Evolutionary conservation across 176 grass and related monocot species (phyloP).

Genomic region (Musa acuminata): DNA sequence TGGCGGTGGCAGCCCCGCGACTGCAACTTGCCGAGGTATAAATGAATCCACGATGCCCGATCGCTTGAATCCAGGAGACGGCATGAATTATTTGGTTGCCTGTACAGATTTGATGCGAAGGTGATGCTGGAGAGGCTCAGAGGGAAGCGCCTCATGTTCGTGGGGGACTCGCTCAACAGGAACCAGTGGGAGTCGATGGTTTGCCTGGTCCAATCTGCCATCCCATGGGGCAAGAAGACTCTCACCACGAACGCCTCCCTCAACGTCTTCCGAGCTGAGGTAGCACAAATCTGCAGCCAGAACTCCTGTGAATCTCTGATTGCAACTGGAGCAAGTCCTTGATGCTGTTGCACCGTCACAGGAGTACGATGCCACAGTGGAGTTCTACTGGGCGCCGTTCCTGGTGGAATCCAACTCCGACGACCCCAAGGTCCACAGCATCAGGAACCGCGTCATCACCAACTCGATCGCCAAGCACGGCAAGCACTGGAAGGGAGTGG

Average conservation of each 20-base stretch:
- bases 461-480: constrained; percentile 48
- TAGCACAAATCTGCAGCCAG: constrained; percentile 13
- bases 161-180: constrained; percentile 62
- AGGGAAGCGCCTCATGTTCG: constrained; percentile 68
- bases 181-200: constrained; percentile 88
- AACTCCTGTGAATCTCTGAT: background rate
- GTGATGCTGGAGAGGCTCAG: constrained; percentile 46
- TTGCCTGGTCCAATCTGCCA: constrained; percentile 53
- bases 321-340: background rate
- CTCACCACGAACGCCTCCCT: constrained; percentile 64
- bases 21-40: constrained; percentile 64
- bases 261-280: constrained; percentile 54
- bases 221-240: constrained; percentile 41
- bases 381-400: constrained; percentile 76
- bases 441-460: constrained; percentile 48
- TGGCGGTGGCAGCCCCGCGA: constrained; percentile 81
- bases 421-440: constrained; percentile 56
- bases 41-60: background rate
- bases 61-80: background rate
- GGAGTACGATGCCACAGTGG: constrained; percentile 70
- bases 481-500: constrained; percentile 54
- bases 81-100: too few relatives aligned
- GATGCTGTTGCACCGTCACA: constrained; percentile 23
- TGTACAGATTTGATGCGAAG: constrained; percentile 46
- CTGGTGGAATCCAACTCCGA: constrained; percentile 74